Evolutionary conservation across 2,329 filamentous ascomycete genomes (phyloP), one percentile per base, ranked within the genome.

Genomic region (Trichophyton simii): DNA sequence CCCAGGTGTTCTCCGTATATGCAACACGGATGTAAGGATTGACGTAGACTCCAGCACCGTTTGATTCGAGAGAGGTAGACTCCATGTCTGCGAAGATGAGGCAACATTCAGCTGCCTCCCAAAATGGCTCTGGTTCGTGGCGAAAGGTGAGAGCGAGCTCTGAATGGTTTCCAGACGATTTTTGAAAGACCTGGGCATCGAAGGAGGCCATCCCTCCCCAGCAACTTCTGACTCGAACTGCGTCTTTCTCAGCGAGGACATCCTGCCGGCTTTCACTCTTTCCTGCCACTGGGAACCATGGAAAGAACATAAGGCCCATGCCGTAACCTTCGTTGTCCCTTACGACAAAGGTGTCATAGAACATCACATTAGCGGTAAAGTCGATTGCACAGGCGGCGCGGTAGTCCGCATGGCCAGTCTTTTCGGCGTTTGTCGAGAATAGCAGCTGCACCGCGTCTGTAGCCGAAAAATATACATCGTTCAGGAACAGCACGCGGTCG

Each of bases 51-150:
- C 62, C 60, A 18, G 60, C 38, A 4, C 34, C 62, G 22, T 15
- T 25, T 20, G 62, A 34, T 38, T 54, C 22, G 15, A 48, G 59
- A 42, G 44, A 55, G 6, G 8, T 42, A 8, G 59, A 28, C 22
- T 63, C 62, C 22, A 61, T 38, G 15, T 61, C 60, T 15, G 62
- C 60, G 44, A 63, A 63, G 25, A 61, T 59, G 2, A 63, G 57
- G 38, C 62, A 63, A n/a, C 62, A 63, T 28, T 63, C 62, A 31
- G 62, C 62, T 6, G 60, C 62, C 42, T 63, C 62, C 62, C 62
- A 63, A 38, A 61, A 63, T 4, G 44, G 36, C 36, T 63, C 62
- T 4, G 60, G 46, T 3, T 60, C 46, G 28, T 63, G 42, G 5
- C 57, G 60, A 54, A 63, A 60, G 20, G 38, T 42, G 57, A 57